A percentile compares a stretch with the other conserved stretches of the same genome.
Evolutionary conservation across 2,329 filamentous ascomycete species (phyloP).

Genomic region (Pseudogymnoascus sp.): DNA sequence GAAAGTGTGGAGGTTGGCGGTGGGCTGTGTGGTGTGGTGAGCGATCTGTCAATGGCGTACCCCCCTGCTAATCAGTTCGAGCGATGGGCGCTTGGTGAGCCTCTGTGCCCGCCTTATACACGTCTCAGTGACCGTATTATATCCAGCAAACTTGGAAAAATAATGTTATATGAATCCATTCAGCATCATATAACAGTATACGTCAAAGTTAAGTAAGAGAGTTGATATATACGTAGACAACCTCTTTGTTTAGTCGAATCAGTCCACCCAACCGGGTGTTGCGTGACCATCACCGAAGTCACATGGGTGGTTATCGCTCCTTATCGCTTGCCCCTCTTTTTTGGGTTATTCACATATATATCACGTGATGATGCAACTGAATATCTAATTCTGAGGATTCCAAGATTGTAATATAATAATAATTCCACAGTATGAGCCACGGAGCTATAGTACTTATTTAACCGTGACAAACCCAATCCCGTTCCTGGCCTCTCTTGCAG

Average conservation of each 20-base stretch:
- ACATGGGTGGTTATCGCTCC: conserved; percentile 1
- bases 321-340: neutral
- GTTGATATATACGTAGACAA: conserved; percentile 1
- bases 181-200: neutral
- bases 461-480: conserved; percentile 59
- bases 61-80: neutral
- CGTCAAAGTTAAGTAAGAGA: neutral
- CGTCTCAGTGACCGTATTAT: neutral
- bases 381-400: neutral
- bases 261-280: conserved; percentile 3
- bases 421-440: neutral
- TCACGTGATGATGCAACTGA: neutral
- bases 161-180: neutral
- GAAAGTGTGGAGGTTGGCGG: conserved; percentile 1
- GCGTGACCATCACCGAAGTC: neutral
- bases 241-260: conserved; percentile 3
- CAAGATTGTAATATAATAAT: neutral
- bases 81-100: neutral
- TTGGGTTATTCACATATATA: neutral
- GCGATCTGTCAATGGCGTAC: conserved; percentile 3
- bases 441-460: conserved; percentile 38
- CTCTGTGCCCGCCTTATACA: neutral
- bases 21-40: neutral
- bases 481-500: conserved; percentile 48
- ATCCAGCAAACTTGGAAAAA: neutral